Evolutionary conservation across 345 rosid species (phyloP).

Genomic region (Isatis tinctoria): DNA sequence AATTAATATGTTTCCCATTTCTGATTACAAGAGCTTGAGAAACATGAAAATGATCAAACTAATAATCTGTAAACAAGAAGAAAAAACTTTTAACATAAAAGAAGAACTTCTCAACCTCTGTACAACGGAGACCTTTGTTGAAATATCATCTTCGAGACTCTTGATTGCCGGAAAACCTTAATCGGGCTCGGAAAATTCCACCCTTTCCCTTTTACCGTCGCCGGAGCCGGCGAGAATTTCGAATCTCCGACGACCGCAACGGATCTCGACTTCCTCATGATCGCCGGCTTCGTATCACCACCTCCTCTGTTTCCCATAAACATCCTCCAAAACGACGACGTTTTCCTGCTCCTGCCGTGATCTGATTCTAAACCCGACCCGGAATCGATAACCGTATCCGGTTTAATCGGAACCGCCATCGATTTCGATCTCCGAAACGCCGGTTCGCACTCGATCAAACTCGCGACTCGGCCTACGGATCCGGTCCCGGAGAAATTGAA

Average conservation of each 20-base stretch:
- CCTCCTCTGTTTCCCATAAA: constrained; percentile 39
- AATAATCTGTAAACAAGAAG: background rate
- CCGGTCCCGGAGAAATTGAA: constrained; percentile 28
- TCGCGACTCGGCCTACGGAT: constrained; percentile 51
- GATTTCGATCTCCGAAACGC: constrained; percentile 80
- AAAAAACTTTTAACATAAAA: background rate
- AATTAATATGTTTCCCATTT: background rate
- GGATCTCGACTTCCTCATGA: constrained; percentile 92
- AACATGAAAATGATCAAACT: constrained; percentile 14
- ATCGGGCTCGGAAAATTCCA: constrained; percentile 94
- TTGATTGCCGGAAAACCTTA: constrained; percentile 70
- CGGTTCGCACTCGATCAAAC: constrained; percentile 64
- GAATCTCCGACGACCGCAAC: constrained; percentile 46
- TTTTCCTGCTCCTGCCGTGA: constrained; percentile 7
- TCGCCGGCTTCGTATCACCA: constrained; percentile 37
- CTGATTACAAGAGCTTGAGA: background rate
- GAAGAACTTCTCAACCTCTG: constrained; percentile 55
- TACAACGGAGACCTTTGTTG: constrained; percentile 67
- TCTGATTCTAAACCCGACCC: constrained; percentile 1
- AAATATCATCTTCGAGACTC: constrained; percentile 48
- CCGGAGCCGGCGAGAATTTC: constrained; percentile 23
- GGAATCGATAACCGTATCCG: constrained; percentile 19
- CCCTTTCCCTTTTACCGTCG: constrained; percentile 40
- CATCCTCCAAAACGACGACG: constrained; percentile 56
- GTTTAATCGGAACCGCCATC: constrained; percentile 61